Conservation (phyloP, 345 rosid genomes). For the Sonneratia caseolaris region DNA sequence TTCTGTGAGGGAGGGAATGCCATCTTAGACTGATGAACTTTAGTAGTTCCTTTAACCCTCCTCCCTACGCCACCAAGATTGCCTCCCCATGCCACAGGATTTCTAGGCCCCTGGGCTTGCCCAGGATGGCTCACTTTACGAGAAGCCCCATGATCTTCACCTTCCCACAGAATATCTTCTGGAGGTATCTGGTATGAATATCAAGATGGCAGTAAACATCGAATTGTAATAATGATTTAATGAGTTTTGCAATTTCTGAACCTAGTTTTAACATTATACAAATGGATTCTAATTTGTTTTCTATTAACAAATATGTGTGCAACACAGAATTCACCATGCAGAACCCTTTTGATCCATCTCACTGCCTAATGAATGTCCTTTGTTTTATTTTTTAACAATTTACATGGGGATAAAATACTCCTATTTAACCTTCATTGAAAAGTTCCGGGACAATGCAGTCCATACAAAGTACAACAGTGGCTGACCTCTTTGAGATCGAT, state of each 20-base stretch:
- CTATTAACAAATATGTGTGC: too few species aligned
- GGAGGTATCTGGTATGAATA: slow-evolving; percentile 58
- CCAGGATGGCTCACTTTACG: slow-evolving; percentile 75
- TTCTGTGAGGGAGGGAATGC: slow-evolving; percentile 48
- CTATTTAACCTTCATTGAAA: background rate
- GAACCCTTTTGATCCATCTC: too few species aligned
- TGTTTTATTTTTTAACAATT: background rate
- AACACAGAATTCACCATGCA: too few species aligned
- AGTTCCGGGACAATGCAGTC: background rate
- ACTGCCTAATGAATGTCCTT: too few species aligned
- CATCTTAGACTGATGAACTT: slow-evolving; percentile 37
- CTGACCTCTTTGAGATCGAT: slow-evolving; percentile 95
- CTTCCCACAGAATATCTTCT: slow-evolving; percentile 88
- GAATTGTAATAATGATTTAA: background rate
- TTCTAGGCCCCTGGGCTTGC: slow-evolving; percentile 64
- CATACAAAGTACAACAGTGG: background rate
- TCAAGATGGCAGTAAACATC: background rate
- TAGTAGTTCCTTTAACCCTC: slow-evolving; percentile 66
- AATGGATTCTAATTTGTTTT: too few species aligned
- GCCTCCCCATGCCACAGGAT: slow-evolving; percentile 62
- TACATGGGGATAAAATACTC: background rate
- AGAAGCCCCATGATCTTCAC: slow-evolving; percentile 55
- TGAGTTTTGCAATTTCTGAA: background rate
- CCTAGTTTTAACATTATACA: too few species aligned
- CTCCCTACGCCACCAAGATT: slow-evolving; percentile 49